Evolutionary conservation across 257 asterid species (phyloP).

Genomic region (Penstemon davidsonii): DNA sequence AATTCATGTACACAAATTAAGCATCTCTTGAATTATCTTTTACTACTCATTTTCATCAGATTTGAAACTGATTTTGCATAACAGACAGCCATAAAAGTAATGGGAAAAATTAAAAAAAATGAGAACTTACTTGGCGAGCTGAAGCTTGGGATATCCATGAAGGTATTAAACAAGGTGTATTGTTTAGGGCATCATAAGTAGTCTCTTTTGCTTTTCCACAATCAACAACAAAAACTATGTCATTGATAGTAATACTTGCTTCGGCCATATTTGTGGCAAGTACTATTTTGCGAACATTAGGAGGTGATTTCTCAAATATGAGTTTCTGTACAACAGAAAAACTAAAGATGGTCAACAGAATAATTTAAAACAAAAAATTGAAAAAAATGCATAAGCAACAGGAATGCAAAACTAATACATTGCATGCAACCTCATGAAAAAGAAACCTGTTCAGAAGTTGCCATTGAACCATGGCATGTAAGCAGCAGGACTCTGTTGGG

Average conservation of each 20-base stretch:
- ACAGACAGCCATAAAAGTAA: constrained; percentile 23
- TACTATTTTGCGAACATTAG: constrained; percentile 87
- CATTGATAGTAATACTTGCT: constrained; percentile 98
- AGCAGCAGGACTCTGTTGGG: constrained; percentile 92
- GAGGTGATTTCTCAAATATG: constrained; percentile 90
- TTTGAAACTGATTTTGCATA: constrained; percentile 17
- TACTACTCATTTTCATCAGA: constrained; percentile 13
- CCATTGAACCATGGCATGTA: constrained; percentile 98
- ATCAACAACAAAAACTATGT: constrained; percentile 90
- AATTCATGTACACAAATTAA: constrained; percentile 18
- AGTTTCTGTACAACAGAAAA: constrained; percentile 63
- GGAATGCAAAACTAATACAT: constrained; percentile 5
- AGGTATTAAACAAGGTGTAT: constrained; percentile 91
- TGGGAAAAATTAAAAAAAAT: constrained; percentile 12
- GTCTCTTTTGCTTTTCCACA: constrained; percentile 99
- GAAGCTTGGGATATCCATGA: constrained; percentile 99
- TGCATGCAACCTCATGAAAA: constrained; percentile 9
- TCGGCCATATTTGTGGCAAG: constrained; percentile 99
- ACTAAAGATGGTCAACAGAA: constrained; percentile 25
- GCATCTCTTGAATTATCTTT: constrained; percentile 4
- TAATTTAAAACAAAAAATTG: not conserved
- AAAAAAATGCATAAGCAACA: constrained; percentile 18
- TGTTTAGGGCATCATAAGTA: constrained; percentile 87
- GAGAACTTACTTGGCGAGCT: constrained; percentile 83
- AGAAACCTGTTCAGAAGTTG: constrained; percentile 84